Evolutionary conservation across 306 rosid species (phyloP).

Genomic region (Trichosanthes truncata): DNA sequence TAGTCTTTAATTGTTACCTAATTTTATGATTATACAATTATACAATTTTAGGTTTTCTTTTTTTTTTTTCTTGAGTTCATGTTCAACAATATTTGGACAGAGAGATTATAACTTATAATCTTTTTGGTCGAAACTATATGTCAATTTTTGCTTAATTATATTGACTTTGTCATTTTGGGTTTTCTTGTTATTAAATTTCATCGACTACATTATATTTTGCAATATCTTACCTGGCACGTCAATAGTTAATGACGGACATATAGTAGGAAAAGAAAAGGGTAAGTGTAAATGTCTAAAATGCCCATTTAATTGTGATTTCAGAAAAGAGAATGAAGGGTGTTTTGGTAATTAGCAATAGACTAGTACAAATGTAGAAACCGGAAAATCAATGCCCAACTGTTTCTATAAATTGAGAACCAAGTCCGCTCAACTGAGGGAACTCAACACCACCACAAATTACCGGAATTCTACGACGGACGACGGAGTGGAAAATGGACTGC

Average conservation of each 20-base stretch:
- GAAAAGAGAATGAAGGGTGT: neutral
- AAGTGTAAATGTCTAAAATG: neutral
- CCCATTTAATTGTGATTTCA: neutral
- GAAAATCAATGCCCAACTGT: constrained; percentile 1
- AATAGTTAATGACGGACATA: neutral
- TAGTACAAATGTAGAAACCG: neutral
- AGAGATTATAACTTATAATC: too few relatives aligned
- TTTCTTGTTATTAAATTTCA: neutral
- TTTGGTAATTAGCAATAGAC: neutral
- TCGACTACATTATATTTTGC: neutral
- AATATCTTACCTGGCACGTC: neutral
- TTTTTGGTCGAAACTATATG: too few relatives aligned
- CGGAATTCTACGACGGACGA: neutral
- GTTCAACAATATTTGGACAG: too few relatives aligned
- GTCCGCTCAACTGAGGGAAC: neutral
- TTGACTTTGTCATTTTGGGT: too few relatives aligned
- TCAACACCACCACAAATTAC: neutral
- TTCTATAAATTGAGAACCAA: neutral
- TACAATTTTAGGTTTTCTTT: too few relatives aligned
- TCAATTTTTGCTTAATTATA: too few relatives aligned
- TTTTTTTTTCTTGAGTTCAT: too few relatives aligned
- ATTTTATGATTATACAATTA: too few relatives aligned
- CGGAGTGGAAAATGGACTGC: neutral
- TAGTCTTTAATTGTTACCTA: too few relatives aligned
- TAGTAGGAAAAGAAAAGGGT: neutral